A percentile compares a stretch with the other conserved stretches of the same genome.
Conservation (phyloP, 257 asterid species). For the Fraxinus excelsior region DNA sequence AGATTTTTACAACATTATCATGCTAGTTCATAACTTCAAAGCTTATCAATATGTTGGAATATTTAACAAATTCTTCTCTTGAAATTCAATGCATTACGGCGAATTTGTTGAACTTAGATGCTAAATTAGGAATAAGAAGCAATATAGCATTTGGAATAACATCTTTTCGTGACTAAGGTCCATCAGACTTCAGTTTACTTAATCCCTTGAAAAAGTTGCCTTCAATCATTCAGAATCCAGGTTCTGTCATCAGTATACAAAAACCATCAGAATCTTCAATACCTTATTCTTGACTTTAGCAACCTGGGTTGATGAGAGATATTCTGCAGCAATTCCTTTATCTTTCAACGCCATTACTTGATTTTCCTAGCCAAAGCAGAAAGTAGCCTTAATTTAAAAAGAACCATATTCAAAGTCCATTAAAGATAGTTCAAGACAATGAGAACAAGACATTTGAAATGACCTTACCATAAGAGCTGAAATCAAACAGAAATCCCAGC, state of each 20-base stretch:
- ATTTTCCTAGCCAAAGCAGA: conserved; percentile 61
- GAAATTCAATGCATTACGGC: conserved; percentile 6
- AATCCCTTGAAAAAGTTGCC: conserved; percentile 14
- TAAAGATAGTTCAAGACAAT: not conserved
- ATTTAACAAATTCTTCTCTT: not conserved
- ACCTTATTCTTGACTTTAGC: conserved; percentile 73
- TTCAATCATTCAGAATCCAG: not conserved
- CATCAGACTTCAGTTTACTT: conserved; percentile 3
- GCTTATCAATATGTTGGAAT: not conserved
- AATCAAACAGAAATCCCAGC: conserved; percentile 27
- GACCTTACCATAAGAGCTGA: conserved; percentile 88
- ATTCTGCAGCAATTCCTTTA: conserved; percentile 84
- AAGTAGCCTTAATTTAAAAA: conserved; percentile 10
- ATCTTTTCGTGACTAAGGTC: conserved; percentile 1
- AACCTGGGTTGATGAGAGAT: conserved; percentile 89
- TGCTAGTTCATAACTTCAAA: not conserved
- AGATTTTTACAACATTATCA: not conserved
- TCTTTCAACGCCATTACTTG: conserved; percentile 84
- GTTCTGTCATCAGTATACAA: conserved; percentile 9
- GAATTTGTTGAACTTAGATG: not conserved
- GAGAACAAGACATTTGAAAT: conserved; percentile 13
- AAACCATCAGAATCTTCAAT: conserved; percentile 4
- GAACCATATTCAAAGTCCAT: conserved; percentile 11
- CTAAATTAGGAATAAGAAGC: not conserved
- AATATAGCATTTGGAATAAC: not conserved